phyloP scores from a whole-genome alignment of 169 alveolate genomes.

The Plasmodium vinckei region DNA sequence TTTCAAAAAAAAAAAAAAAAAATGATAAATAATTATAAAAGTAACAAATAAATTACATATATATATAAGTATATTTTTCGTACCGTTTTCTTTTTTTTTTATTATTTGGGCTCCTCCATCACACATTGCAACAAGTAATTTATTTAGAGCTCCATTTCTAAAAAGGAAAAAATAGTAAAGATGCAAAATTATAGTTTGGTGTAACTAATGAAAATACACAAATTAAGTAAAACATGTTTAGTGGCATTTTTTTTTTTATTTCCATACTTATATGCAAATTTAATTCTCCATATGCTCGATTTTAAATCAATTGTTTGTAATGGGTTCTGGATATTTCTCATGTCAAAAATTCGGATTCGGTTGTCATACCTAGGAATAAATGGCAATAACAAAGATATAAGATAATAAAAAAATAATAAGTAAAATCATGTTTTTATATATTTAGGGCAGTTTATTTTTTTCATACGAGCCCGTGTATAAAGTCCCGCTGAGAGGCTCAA shows the following conservation, averaged over 20 bases:
- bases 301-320: conserved; percentile 44
- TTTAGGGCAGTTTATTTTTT: not conserved
- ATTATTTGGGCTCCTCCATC: conserved; percentile 69
- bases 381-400: too few species aligned
- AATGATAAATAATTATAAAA: not conserved
- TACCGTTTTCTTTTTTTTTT: conserved; percentile 60
- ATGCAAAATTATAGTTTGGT: not conserved
- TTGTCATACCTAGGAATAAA: conserved; percentile 37
- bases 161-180: not conserved
- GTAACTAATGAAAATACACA: not conserved
- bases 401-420: too few species aligned
- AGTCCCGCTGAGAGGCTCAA: conserved; percentile 14
- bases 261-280: conserved; percentile 47
- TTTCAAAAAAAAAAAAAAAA: not conserved
- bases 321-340: conserved; percentile 53
- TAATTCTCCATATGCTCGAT: conserved; percentile 73
- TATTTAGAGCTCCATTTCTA: conserved; percentile 25
- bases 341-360: conserved; percentile 55
- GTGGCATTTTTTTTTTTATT: not conserved
- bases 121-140: conserved; percentile 60
- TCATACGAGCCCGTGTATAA: conserved; percentile 63
- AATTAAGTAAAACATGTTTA: not conserved
- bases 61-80: not conserved
- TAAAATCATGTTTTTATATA: too few species aligned
- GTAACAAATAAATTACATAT: not conserved